Evolutionary conservation across 169 alveolate genomes (phyloP).

Genomic region (Cryptosporidium parvum): DNA sequence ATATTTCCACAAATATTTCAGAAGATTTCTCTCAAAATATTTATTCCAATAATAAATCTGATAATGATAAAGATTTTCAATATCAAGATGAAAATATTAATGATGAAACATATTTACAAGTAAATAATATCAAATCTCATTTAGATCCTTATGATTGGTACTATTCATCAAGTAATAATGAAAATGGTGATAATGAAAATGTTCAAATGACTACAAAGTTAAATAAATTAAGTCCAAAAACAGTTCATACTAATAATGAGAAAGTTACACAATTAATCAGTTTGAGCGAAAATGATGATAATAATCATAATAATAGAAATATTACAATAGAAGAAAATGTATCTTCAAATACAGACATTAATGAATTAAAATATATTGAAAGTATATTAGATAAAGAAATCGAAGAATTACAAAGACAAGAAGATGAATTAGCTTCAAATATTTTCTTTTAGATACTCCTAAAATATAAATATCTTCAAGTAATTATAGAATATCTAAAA

Average conservation of each 20-base stretch:
- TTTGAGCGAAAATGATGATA: background rate
- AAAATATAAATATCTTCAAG: background rate
- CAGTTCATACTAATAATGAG: background rate
- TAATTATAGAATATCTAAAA: constrained; percentile 30
- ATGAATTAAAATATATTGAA: constrained; percentile 56
- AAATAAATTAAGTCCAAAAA: background rate
- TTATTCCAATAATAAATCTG: background rate
- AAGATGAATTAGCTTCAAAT: constrained; percentile 28
- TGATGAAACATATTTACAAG: background rate
- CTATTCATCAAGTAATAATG: constrained; percentile 5
- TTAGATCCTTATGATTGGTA: constrained; percentile 73
- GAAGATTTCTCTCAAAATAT: constrained; percentile 30
- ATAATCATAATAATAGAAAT: background rate
- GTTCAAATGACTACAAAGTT: background rate
- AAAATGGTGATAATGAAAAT: background rate
- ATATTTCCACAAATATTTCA: constrained; percentile 47
- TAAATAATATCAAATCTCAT: background rate
- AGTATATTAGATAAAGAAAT: constrained; percentile 67
- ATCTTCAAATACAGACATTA: background rate
- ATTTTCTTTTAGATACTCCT: background rate
- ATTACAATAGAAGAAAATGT: background rate
- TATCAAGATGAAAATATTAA: background rate
- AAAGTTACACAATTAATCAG: background rate
- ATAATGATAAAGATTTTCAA: background rate
- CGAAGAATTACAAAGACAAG: constrained; percentile 59